These are phyloP conservation scores for Lablab purpureus DNA, from an alignment of 306 rosid species.

Conservation along the genomic window DNA sequence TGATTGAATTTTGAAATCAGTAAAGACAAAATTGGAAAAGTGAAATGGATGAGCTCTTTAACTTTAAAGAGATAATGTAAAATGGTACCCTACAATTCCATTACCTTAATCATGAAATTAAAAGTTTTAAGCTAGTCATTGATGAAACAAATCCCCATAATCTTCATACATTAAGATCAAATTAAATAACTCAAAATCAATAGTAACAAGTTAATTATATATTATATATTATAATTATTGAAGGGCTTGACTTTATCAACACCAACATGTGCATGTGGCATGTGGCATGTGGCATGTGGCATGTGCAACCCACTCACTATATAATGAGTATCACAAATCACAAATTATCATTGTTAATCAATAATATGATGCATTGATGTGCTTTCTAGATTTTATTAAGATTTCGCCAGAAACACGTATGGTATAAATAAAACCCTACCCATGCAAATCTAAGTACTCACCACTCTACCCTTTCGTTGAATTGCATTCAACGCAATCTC, in stretches of 20 bases:
- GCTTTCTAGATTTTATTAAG: neutral
- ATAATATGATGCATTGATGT: neutral
- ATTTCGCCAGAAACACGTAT: slow-evolving; percentile 13
- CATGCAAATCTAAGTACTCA: slow-evolving; percentile 34
- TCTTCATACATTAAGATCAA: too few species aligned
- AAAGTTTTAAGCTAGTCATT: neutral
- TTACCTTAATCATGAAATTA: neutral
- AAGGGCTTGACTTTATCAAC: neutral
- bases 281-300: slow-evolving; percentile 52
- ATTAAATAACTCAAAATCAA: too few species aligned
- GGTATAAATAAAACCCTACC: slow-evolving; percentile 9
- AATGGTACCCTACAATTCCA: neutral
- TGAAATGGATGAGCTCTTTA: neutral
- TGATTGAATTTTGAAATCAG: neutral
- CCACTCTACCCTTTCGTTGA: neutral
- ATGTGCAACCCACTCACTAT: slow-evolving; percentile 45
- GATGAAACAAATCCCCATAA: neutral
- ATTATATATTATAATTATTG: neutral
- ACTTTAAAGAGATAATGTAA: neutral
- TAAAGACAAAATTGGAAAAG: slow-evolving; percentile 13
- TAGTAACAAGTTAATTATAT: too few species aligned
- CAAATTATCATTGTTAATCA: neutral
- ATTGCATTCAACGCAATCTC: neutral
- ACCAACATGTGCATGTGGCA: slow-evolving; percentile 49
- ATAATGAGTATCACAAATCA: neutral